phyloP scores from a whole-genome alignment of 2,329 filamentous ascomycete species.

The Fusarium decemcellulare region DNA sequence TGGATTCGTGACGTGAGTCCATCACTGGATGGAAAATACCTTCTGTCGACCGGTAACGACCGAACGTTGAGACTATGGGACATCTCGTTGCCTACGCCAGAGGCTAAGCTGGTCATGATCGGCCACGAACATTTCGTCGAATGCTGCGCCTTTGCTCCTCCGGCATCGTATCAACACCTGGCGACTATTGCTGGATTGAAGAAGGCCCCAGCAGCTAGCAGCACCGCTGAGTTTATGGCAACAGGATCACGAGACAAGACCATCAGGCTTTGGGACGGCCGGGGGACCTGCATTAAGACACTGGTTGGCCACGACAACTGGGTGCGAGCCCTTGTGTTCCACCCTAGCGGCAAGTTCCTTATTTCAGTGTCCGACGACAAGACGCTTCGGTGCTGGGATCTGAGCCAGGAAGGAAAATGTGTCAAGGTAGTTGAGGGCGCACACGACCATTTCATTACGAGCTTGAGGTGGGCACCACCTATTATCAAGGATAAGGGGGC shows the following conservation, averaged over 20 bases:
- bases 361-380: constrained; percentile 91
- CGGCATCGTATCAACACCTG: constrained; percentile 82
- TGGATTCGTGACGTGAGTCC: constrained; percentile 94
- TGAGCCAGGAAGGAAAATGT: constrained; percentile 90
- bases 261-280: constrained; percentile 89
- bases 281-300: constrained; percentile 88
- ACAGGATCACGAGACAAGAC: constrained; percentile 92
- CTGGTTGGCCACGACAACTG: constrained; percentile 94
- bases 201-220: constrained; percentile 81
- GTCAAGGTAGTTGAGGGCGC: constrained; percentile 85
- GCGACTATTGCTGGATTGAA: constrained; percentile 85
- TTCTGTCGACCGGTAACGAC: constrained; percentile 88
- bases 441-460: constrained; percentile 88
- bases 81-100: constrained; percentile 72
- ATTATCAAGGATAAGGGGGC: constrained; percentile 42
- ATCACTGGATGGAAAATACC: constrained; percentile 85
- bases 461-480: constrained; percentile 86
- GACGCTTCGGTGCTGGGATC: constrained; percentile 93
- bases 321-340: constrained; percentile 89
- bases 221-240: constrained; percentile 88
- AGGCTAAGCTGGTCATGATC: constrained; percentile 83
- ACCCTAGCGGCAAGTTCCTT: constrained; percentile 92
- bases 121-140: constrained; percentile 91
- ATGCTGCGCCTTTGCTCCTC: constrained; percentile 89
- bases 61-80: constrained; percentile 90